These are phyloP conservation scores for Globisporangium heterothallicum DNA, from an alignment of 352 stramenopile genomes.

Conservation along the genomic window DNA sequence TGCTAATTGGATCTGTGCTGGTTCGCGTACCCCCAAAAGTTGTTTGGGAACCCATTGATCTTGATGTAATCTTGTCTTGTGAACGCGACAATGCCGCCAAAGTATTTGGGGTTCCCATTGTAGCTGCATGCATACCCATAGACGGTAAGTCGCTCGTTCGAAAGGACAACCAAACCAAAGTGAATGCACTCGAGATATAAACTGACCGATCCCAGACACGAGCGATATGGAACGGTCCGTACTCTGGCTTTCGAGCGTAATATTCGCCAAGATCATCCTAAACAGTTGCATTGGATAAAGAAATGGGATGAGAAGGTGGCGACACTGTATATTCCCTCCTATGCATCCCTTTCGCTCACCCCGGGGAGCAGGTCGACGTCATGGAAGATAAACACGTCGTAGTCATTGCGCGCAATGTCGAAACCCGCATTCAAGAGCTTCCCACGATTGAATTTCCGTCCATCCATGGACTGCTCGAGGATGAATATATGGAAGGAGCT, in stretches of 20 bases:
- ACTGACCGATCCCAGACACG: conserved; percentile 84
- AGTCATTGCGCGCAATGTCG: conserved; percentile 81
- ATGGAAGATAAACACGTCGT: conserved; percentile 91
- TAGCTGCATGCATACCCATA: conserved; percentile 39
- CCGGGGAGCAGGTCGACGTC: conserved; percentile 93
- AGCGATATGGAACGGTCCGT: conserved; percentile 91
- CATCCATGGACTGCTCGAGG: conserved; percentile 91
- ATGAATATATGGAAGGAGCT: conserved; percentile 91
- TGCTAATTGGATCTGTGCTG: not conserved
- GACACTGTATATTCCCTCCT: too few relatives aligned
- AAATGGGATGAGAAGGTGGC: not conserved
- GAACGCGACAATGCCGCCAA: conserved; percentile 92
- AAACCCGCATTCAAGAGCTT: conserved; percentile 97
- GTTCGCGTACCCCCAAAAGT: conserved; percentile 79
- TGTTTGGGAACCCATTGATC: conserved; percentile 96
- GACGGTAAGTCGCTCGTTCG: not conserved
- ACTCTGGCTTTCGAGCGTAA: conserved; percentile 65
- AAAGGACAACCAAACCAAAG: not conserved
- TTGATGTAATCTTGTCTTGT: conserved; percentile 81
- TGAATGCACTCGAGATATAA: not conserved
- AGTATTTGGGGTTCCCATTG: conserved; percentile 92
- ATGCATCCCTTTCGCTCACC: too few relatives aligned
- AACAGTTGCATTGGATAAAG: not conserved
- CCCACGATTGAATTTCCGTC: conserved; percentile 95
- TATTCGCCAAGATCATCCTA: conserved; percentile 66